Conservation (phyloP, 805 yeast species). For the Cyberlindnera euphorbiae region DNA sequence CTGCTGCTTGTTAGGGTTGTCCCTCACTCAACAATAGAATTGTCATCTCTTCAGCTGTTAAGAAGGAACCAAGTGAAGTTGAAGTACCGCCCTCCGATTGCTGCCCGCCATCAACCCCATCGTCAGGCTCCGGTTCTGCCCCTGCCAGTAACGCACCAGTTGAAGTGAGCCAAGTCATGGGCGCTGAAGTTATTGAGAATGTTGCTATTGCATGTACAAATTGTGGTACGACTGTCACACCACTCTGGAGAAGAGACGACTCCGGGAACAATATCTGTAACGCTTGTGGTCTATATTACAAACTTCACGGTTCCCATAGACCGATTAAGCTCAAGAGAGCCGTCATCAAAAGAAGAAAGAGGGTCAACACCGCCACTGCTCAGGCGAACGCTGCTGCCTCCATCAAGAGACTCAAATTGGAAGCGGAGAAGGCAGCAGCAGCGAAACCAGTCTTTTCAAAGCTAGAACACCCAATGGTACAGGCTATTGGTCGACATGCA, state of each 20-base stretch:
- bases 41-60: slow-evolving; percentile 25
- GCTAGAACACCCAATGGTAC: not conserved
- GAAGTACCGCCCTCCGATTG: too few relatives aligned
- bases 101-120: too few relatives aligned
- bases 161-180: slow-evolving; percentile 17
- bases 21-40: slow-evolving; percentile 77
- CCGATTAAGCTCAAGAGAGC: slow-evolving; percentile 71
- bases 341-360: slow-evolving; percentile 70
- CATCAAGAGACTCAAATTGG: slow-evolving; percentile 6
- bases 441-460: not conserved
- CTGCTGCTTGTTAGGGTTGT: slow-evolving; percentile 74
- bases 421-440: too few relatives aligned
- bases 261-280: slow-evolving; percentile 81
- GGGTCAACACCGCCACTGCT: slow-evolving; percentile 27
- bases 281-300: slow-evolving; percentile 79
- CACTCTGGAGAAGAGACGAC: slow-evolving; percentile 82
- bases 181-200: slow-evolving; percentile 32
- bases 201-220: slow-evolving; percentile 75
- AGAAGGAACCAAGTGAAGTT: slow-evolving; percentile 11
- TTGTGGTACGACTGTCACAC: slow-evolving; percentile 82
- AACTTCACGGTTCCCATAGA: slow-evolving; percentile 70
- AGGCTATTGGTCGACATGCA: not conserved
- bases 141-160: slow-evolving; percentile 1
- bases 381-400: too few relatives aligned
- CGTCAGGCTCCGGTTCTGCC: not conserved